phyloP scores from a whole-genome alignment of 192 early-diverging fungal species.

The Geranomyces michiganensis region DNA sequence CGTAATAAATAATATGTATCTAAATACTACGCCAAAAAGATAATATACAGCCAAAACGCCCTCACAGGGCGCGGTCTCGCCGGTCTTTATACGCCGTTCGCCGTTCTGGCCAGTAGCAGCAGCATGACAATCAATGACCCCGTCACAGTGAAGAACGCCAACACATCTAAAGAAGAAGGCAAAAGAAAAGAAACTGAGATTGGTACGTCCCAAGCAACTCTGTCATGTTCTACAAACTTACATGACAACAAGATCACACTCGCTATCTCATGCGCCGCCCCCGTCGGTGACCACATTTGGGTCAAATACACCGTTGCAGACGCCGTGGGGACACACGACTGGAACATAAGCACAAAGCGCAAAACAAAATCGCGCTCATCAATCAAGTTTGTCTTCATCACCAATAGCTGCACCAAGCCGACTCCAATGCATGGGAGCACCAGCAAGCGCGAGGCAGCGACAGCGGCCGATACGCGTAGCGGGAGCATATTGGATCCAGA shows the following conservation, averaged over 20 bases:
- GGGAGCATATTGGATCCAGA: constrained; percentile 27
- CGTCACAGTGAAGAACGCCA: too few relatives aligned
- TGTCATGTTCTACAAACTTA: too few relatives aligned
- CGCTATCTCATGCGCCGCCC: constrained; percentile 42
- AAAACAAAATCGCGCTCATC: constrained; percentile 35
- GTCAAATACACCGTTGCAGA: constrained; percentile 41
- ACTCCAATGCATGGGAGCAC: constrained; percentile 40
- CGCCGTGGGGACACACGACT: constrained; percentile 43
- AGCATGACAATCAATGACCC: too few relatives aligned
- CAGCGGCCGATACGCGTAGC: constrained; percentile 13
- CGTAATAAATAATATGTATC: too few relatives aligned
- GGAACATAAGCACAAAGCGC: constrained; percentile 45
- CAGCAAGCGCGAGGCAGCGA: constrained; percentile 32
- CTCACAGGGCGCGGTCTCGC: too few relatives aligned
- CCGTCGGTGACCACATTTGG: constrained; percentile 39
- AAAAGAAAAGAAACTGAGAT: too few relatives aligned
- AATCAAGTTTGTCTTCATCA: constrained; percentile 2
- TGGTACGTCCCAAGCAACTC: too few relatives aligned
- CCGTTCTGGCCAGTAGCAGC: too few relatives aligned
- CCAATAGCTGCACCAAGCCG: constrained; percentile 29
- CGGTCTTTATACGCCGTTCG: too few relatives aligned
- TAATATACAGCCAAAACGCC: too few relatives aligned
- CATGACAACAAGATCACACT: constrained; percentile 36
- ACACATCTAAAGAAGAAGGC: too few relatives aligned
- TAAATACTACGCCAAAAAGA: too few relatives aligned